phyloP scores from a whole-genome alignment of 1,139 yeast genomes.

The Geotrichum australiense region DNA sequence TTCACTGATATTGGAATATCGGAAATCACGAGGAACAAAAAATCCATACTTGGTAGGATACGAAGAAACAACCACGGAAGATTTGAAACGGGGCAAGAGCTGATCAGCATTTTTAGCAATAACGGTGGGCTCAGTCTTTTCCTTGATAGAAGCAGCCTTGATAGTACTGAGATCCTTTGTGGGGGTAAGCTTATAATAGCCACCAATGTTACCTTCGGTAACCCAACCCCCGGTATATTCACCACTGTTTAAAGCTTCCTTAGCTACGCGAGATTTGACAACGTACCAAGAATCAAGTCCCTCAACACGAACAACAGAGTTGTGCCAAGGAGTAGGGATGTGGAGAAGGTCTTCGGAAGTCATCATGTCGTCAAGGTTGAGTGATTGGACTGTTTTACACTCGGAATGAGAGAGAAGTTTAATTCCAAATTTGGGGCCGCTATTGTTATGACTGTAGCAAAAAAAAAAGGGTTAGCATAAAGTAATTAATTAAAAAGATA shows the following conservation, averaged over 20 bases:
- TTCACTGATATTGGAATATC: conserved; percentile 1
- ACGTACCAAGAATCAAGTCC: conserved; percentile 11
- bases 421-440: conserved; percentile 19
- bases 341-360: conserved; percentile 18
- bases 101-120: not conserved
- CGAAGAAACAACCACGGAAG: not conserved
- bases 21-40: conserved; percentile 10
- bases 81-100: not conserved
- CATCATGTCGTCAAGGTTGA: conserved; percentile 13
- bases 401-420: conserved; percentile 15
- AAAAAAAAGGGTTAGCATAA: not conserved
- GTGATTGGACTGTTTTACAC: conserved; percentile 14
- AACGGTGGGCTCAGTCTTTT: not conserved
- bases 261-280: conserved; percentile 17
- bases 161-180: not conserved
- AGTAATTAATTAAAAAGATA: not conserved
- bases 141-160: not conserved
- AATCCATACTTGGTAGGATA: conserved; percentile 10
- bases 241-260: conserved; percentile 12
- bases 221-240: conserved; percentile 16
- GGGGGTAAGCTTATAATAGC: conserved; percentile 8
- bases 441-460: conserved; percentile 14
- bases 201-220: conserved; percentile 15
- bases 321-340: conserved; percentile 20
- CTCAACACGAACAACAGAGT: conserved; percentile 16